Percentiles rank a stretch among this genome's conserved stretches.
phyloP scores from a whole-genome alignment of 306 rosid genomes.

The Biancaea sappan region DNA sequence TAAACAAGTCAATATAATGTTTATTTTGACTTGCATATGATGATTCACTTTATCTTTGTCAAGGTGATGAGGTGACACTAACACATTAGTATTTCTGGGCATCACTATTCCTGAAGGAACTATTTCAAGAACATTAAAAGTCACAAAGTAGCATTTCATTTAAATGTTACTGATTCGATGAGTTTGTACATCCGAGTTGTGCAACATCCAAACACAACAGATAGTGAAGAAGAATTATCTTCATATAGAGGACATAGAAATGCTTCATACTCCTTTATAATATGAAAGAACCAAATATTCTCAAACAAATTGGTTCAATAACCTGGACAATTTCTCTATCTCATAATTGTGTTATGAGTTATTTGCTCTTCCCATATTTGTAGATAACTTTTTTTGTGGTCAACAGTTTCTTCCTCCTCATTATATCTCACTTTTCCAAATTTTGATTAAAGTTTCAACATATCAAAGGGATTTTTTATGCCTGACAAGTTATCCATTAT shows the following conservation, averaged over 20 bases:
- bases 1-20: conserved; percentile 4
- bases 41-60: conserved; percentile 27
- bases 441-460: background rate
- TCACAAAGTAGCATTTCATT: background rate
- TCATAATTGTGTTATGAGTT: background rate
- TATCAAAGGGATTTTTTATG: conserved; percentile 2
- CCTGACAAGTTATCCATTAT: background rate
- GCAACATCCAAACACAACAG: background rate
- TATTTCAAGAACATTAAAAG: conserved; percentile 23
- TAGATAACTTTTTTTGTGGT: background rate
- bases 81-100: background rate
- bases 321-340: background rate
- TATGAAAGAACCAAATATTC: background rate
- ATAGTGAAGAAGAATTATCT: conserved; percentile 13
- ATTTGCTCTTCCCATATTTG: background rate
- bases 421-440: background rate
- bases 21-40: conserved; percentile 14
- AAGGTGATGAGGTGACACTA: background rate
- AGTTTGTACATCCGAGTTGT: conserved; percentile 22
- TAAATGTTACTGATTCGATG: conserved; percentile 3
- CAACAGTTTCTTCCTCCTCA: background rate
- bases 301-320: background rate
- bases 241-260: background rate
- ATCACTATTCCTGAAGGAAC: conserved; percentile 13
- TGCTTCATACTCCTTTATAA: background rate